Evolutionary conservation across 139 green algal genomes (phyloP), one percentile per base, ranked within the genome.

Genomic region (Chlorella sorokiniana): DNA sequence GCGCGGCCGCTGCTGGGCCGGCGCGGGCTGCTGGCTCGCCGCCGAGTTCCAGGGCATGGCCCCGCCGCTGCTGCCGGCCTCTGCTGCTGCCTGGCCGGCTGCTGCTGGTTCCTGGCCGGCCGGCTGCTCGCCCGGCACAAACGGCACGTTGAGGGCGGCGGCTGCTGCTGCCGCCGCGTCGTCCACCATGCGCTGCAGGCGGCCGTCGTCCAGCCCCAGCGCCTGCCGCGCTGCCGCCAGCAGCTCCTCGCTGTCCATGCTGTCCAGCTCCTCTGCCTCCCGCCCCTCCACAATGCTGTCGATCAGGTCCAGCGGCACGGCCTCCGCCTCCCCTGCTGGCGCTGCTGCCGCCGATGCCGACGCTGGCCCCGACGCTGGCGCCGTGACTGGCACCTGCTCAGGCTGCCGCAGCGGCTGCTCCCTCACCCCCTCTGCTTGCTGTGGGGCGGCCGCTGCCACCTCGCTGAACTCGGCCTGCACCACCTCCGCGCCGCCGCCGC

Each of bases 391-490:
- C 27, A 0, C 23, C 51, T 48, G 29, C 35, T 38, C 10, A 2
- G 0, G 31, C 8, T 61, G 73, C 73, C 67, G 52, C 3, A 1
- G 33, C 16, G 10, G 35, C 25, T 37, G 72, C 72, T 48, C 48
- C 31, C 35, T 41, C 31, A 23, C 31, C 14, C 18, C 64, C 33
- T 18, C 31, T 22, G 11, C 31, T 22, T 71, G 18, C n/a, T 68
- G 25, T 18, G 25, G 61, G 10, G 23, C 7, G 29, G 37, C 67
- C 6, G 37, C 67, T 74, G 37, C 8, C 0, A 1, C 52, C 20
- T 16, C 77, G 76, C 73, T 31, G 35, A 29, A 80, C 73, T 80
- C 76, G 0, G 61, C 61, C 76, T 64, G 61, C 76, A 73, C 42
- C n/a, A 62, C 59, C 29, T 69, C 31, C 37, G n/a, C 25, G 23